These are phyloP conservation scores for Eugenia klotzschiana DNA, from an alignment of 441 rosid species.

Conservation along the genomic window DNA sequence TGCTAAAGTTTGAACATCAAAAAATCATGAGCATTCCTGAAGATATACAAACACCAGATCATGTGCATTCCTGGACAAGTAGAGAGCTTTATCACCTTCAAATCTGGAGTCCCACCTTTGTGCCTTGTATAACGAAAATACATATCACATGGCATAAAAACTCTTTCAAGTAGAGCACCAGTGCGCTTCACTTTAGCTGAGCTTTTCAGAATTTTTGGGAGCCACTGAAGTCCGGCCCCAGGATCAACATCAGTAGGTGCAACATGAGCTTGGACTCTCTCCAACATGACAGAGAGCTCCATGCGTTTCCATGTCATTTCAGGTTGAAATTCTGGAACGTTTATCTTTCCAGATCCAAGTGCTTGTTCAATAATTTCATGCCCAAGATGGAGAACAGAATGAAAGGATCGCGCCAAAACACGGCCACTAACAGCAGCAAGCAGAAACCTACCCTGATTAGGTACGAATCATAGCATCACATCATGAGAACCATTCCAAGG, in stretches of 20 bases:
- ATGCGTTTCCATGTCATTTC: slow-evolving; percentile 86
- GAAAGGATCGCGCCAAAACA: slow-evolving; percentile 84
- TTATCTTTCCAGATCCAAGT: slow-evolving; percentile 37
- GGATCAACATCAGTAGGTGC: slow-evolving; percentile 99
- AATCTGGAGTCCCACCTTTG: slow-evolving; percentile 91
- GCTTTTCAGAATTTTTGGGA: slow-evolving; percentile 70
- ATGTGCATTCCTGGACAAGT: not conserved
- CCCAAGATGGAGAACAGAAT: slow-evolving; percentile 76
- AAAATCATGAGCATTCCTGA: not conserved
- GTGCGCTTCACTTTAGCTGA: slow-evolving; percentile 94
- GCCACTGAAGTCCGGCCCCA: slow-evolving; percentile 99
- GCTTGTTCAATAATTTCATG: slow-evolving; percentile 73
- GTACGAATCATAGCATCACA: not conserved
- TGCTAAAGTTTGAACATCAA: not conserved
- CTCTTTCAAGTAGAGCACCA: slow-evolving; percentile 93
- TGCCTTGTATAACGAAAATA: slow-evolving; percentile 84
- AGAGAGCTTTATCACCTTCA: slow-evolving; percentile 49
- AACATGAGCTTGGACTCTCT: slow-evolving; percentile 97
- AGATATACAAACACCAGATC: not conserved
- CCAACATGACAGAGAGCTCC: slow-evolving; percentile 94
- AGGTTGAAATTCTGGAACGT: slow-evolving; percentile 56
- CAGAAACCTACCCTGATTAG: slow-evolving; percentile 83
- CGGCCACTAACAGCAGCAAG: slow-evolving; percentile 97
- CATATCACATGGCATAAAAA: slow-evolving; percentile 97
- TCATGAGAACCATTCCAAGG: not conserved